A percentile compares a stretch with the other conserved stretches of the same genome.
Conservation (phyloP, 2,329 filamentous ascomycete species). For the Elsinoe perseae region DNA sequence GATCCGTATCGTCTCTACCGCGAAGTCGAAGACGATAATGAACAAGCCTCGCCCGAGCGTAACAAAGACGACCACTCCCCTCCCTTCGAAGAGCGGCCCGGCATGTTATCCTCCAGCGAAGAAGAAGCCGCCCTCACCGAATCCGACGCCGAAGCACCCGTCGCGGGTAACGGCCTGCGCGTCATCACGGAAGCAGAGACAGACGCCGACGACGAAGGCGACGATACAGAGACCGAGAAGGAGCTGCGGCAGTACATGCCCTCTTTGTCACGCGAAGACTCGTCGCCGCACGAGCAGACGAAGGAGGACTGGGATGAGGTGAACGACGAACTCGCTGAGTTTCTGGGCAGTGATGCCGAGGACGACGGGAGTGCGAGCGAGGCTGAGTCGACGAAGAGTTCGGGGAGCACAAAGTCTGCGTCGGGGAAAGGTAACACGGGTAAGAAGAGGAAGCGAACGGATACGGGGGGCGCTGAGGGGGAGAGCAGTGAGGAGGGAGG, state of each 20-base stretch:
- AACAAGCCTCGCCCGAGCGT: slow-evolving; percentile 6
- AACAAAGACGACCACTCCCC: slow-evolving; percentile 22
- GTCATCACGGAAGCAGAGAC: slow-evolving; percentile 24
- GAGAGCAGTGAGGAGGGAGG: slow-evolving; percentile 35
- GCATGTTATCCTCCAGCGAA: slow-evolving; percentile 39
- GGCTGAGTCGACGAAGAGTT: slow-evolving; percentile 30
- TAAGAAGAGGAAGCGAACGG: slow-evolving; percentile 30
- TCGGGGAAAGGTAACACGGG: too few relatives aligned
- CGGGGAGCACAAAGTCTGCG: too few relatives aligned
- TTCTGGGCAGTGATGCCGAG: slow-evolving; percentile 53
- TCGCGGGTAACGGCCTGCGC: slow-evolving; percentile 18
- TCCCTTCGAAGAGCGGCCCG: slow-evolving; percentile 31
- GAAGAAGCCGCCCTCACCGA: slow-evolving; percentile 37
- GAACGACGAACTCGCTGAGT: slow-evolving; percentile 68
- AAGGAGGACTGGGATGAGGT: slow-evolving; percentile 38
- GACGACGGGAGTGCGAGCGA: slow-evolving; percentile 42
- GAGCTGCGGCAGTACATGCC: slow-evolving; percentile 43
- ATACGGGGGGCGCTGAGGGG: slow-evolving; percentile 31
- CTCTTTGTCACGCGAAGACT: slow-evolving; percentile 33
- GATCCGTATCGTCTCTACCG: slow-evolving; percentile 69
- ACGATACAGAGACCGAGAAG: slow-evolving; percentile 15
- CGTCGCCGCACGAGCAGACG: slow-evolving; percentile 25
- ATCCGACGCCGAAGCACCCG: slow-evolving; percentile 27
- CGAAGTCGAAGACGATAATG: slow-evolving; percentile 54
- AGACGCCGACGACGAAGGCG: slow-evolving; percentile 24